Percentiles rank a stretch among this genome's conserved stretches.
Evolutionary conservation across 345 rosid genomes (phyloP).

Genomic region (Eucalyptus marginata): DNA sequence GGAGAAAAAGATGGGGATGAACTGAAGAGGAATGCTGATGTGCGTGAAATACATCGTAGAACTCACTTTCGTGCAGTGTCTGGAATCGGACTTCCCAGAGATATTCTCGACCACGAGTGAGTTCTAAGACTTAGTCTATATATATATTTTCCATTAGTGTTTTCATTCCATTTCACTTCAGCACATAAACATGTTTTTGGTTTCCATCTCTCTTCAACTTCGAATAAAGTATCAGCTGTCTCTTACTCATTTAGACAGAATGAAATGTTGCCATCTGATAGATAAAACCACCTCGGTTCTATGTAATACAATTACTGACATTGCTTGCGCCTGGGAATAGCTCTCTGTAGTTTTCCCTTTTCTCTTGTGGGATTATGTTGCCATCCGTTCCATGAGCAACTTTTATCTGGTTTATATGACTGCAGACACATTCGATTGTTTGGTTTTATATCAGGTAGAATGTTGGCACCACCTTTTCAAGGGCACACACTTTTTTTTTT

Average conservation of each 20-base stretch:
- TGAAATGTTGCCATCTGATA: not conserved
- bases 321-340: not conserved
- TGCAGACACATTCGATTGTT: not conserved
- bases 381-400: not conserved
- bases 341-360: not conserved
- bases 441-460: not conserved
- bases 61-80: constrained; percentile 55
- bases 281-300: not conserved
- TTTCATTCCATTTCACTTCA: not conserved
- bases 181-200: not conserved
- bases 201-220: not conserved
- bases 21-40: constrained; percentile 79
- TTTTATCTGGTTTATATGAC: not conserved
- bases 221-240: not conserved
- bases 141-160: not conserved
- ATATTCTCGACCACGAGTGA: constrained; percentile 74
- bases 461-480: not conserved
- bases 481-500: not conserved
- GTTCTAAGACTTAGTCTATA: constrained; percentile 1
- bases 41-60: constrained; percentile 73
- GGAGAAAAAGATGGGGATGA: constrained; percentile 94
- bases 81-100: constrained; percentile 56
- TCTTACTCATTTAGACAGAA: not conserved
- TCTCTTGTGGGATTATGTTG: not conserved
- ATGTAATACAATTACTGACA: not conserved